Base-by-base conservation (phyloP, 352 stramenopile species). In the Peronospora belbahrii region DNA sequence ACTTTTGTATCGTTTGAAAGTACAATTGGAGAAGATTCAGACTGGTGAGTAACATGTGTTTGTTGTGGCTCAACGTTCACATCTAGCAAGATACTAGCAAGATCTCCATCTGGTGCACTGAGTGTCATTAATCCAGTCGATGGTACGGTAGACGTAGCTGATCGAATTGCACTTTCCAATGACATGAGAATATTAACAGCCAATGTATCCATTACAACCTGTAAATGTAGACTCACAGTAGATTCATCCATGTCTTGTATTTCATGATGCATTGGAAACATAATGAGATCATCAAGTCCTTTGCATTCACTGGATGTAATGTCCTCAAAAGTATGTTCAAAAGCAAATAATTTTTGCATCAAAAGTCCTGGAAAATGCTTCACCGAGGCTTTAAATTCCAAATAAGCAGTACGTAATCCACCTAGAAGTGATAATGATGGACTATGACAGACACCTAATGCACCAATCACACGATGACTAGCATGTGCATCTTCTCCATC, bases 151-250 rank as follows among this genome's bases (percentile, higher is more conserved):
- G 74, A 32, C 56, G 67, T 71, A n/a, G 74, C 72, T 0, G 71
- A 73, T 20, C 80, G 62, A 23, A 92, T 68, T 2, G 65, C 77
- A 44, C 80, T 85, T 57, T 91, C 83, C 17, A 94, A 59, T 25
- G 83, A 80, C 69, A 91, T 80, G 35, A 94, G 62, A 19, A 90
- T 74, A 11, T 76, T 90, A 40, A 94, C 83, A 3, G 80, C 70
- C 27, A 94, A 47, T 11, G 75, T 88, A 34, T 92, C 78, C 37
- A 94, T 65, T 27, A 91, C 78, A 41, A 90, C 79, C 28, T 83
- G 63, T 37, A 94, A 52, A 39, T 94, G 79, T 7, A 89, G 66
- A 57, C 59, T 87, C 39, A 90, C 78, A 2, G 80, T 94, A 9
- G 83, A 92, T 41, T 70, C 54, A 18, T 73, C 77, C 2, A 62